Evolutionary conservation across 75 land plant genomes (phyloP).

Genomic region (Picea sitchensis): DNA sequence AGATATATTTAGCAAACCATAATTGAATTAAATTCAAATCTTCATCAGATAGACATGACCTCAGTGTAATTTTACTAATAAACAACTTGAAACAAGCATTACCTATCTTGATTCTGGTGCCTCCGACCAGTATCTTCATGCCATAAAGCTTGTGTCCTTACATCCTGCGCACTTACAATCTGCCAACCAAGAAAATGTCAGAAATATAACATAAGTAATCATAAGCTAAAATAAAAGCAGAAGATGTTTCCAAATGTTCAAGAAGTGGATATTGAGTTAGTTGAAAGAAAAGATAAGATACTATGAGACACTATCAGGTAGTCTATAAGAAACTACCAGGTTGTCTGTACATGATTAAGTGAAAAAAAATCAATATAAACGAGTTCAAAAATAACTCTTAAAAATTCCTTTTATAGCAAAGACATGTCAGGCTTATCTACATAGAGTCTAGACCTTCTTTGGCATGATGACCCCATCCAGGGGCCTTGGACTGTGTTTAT

Average conservation of each 20-base stretch:
- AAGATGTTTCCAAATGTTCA: neutral
- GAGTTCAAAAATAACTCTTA: too few relatives aligned
- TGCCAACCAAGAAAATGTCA: slow-evolving; percentile 14
- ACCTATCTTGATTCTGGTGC: slow-evolving; percentile 51
- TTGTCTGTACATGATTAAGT: neutral
- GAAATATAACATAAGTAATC: neutral
- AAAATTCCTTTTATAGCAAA: too few relatives aligned
- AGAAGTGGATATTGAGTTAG: neutral
- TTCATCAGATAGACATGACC: neutral
- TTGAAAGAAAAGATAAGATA: neutral
- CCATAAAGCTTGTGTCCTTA: slow-evolving; percentile 72
- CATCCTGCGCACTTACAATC: slow-evolving; percentile 63
- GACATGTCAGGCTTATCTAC: too few relatives aligned
- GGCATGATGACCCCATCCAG: slow-evolving; percentile 32
- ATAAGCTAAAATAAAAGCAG: neutral
- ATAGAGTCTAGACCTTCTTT: slow-evolving; percentile 24
- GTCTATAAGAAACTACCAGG: neutral
- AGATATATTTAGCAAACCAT: slow-evolving; percentile 3
- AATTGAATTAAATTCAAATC: neutral
- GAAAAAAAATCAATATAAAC: too few relatives aligned
- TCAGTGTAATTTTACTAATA: slow-evolving; percentile 11
- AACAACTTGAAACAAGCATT: neutral
- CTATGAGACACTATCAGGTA: neutral
- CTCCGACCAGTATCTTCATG: slow-evolving; percentile 91
- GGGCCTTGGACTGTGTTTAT: slow-evolving; percentile 32